Conservation (phyloP, 23 red algal species). For the Gracilaria gracilis region DNA sequence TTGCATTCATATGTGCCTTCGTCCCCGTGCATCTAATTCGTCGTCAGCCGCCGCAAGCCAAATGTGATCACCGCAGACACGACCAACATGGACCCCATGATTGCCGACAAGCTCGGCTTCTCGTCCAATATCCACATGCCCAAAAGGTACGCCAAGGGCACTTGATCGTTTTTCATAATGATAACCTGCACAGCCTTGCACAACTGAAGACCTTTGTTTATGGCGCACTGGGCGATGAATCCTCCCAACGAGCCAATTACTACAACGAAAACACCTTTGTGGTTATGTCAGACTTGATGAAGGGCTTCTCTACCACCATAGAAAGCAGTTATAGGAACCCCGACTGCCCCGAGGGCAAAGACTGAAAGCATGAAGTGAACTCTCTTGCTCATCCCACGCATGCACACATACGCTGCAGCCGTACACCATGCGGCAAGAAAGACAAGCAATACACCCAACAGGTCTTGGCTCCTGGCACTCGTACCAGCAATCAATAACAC, state of each 20-base stretch:
- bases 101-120: neutral
- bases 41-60: too few species aligned
- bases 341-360: too few species aligned
- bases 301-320: too few species aligned
- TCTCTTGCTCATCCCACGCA: slow-evolving; percentile 2
- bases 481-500: neutral
- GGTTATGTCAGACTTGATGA: slow-evolving; percentile 32
- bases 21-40: too few species aligned
- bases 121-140: slow-evolving; percentile 14
- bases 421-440: neutral
- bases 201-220: slow-evolving; percentile 25
- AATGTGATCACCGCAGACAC: slow-evolving; percentile 12
- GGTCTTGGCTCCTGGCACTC: neutral
- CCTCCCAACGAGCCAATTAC: neutral
- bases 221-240: neutral
- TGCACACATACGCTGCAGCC: slow-evolving; percentile 27
- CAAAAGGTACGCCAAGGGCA: slow-evolving; percentile 8
- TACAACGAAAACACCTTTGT: neutral
- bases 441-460: neutral
- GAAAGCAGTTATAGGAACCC: too few species aligned
- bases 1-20: neutral
- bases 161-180: slow-evolving; percentile 1
- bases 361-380: too few species aligned
- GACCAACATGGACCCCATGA: neutral
- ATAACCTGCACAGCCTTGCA: neutral